Evolutionary conservation across 345 rosid genomes (phyloP).

Genomic region (Euphorbia tirucalli): DNA sequence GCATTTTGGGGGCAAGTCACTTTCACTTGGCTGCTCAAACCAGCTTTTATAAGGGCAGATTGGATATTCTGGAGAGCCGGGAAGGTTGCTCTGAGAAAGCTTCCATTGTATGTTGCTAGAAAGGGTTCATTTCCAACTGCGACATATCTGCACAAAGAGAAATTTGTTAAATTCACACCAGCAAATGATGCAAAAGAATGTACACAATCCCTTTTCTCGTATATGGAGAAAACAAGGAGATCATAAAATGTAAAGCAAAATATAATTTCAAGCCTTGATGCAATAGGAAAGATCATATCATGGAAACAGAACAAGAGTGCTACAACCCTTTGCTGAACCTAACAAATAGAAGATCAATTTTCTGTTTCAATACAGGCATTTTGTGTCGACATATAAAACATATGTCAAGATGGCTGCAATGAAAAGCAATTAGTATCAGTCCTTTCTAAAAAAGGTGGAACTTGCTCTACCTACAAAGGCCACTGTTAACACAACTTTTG

Average conservation of each 20-base stretch:
- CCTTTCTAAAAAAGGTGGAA: not conserved
- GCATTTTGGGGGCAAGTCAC: conserved; percentile 86
- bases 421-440: not conserved
- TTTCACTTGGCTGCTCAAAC: conserved; percentile 65
- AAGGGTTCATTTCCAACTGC: conserved; percentile 95
- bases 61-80: conserved; percentile 89
- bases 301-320: too few relatives aligned
- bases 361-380: too few relatives aligned
- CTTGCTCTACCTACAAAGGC: too few relatives aligned
- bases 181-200: not conserved
- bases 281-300: too few relatives aligned
- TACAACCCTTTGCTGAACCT: too few relatives aligned
- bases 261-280: too few relatives aligned
- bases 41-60: conserved; percentile 86
- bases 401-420: not conserved
- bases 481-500: too few relatives aligned
- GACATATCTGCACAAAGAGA: conserved; percentile 46
- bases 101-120: conserved; percentile 62
- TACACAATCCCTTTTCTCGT: too few relatives aligned
- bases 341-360: too few relatives aligned
- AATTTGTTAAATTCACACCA: not conserved
- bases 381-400: too few relatives aligned
- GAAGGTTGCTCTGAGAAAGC: conserved; percentile 47
- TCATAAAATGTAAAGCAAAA: too few relatives aligned
- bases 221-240: too few relatives aligned